Evolutionary conservation across 352 stramenopile genomes (phyloP).

Genomic region (Pythium grandisporangium): DNA sequence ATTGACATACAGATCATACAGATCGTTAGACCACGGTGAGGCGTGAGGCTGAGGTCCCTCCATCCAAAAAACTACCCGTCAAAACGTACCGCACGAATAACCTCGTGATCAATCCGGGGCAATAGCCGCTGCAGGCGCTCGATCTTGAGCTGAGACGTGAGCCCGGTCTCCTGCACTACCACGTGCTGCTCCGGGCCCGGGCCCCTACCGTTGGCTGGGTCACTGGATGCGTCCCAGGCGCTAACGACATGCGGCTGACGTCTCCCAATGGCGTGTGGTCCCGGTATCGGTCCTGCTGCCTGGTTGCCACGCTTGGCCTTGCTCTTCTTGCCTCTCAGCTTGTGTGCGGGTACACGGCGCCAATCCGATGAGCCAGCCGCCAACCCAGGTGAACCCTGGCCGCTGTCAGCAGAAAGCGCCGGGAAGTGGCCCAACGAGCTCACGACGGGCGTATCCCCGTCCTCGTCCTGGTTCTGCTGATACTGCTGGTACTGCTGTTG

Average conservation of each 20-base stretch:
- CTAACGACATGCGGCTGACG: slow-evolving; percentile 1
- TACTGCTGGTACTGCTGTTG: slow-evolving; percentile 10
- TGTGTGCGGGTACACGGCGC: too few species aligned
- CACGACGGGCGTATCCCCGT: slow-evolving; percentile 22
- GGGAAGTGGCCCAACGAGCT: slow-evolving; percentile 50
- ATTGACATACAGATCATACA: slow-evolving; percentile 4
- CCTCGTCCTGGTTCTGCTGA: too few species aligned
- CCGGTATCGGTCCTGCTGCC: not conserved
- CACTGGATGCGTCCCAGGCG: slow-evolving; percentile 12
- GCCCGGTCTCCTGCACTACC: slow-evolving; percentile 21
- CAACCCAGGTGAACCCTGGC: too few species aligned
- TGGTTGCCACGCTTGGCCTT: not conserved
- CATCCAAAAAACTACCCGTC: not conserved
- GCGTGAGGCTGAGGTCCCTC: too few species aligned
- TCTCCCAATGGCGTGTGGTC: not conserved
- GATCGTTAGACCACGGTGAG: too few species aligned
- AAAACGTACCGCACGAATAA: slow-evolving; percentile 41
- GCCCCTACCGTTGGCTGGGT: too few species aligned
- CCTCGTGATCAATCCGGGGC: slow-evolving; percentile 34
- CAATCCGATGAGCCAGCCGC: too few species aligned
- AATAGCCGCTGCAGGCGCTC: slow-evolving; percentile 48
- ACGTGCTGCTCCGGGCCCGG: too few species aligned
- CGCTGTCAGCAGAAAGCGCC: slow-evolving; percentile 24
- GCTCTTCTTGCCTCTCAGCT: not conserved
- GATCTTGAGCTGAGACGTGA: slow-evolving; percentile 60